Conservation (phyloP, 257 asterid genomes). For the Nicotiana knightiana region DNA sequence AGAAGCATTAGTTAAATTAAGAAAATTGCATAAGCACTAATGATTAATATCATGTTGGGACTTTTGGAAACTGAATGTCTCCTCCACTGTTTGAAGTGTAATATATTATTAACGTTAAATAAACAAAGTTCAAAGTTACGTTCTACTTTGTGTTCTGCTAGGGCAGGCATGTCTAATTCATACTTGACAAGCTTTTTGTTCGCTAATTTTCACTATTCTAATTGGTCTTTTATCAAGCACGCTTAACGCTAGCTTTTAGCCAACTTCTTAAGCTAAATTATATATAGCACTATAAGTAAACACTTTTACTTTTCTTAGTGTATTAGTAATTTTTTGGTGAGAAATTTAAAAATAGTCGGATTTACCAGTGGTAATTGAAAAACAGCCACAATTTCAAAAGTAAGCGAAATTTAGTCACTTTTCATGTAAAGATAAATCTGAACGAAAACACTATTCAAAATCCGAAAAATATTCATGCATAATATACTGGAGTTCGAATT, state of each 20-base stretch:
- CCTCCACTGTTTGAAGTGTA: not conserved
- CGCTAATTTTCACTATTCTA: constrained; percentile 1
- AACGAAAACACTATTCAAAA: too few relatives aligned
- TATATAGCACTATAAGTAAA: too few relatives aligned
- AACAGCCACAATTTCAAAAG: too few relatives aligned
- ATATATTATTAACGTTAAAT: constrained; percentile 5
- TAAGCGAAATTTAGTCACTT: too few relatives aligned
- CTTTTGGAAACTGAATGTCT: constrained; percentile 31
- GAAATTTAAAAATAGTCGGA: too few relatives aligned
- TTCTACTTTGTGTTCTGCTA: constrained; percentile 1
- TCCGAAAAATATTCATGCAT: too few relatives aligned
- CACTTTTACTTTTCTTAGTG: too few relatives aligned
- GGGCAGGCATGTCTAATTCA: constrained; percentile 29
- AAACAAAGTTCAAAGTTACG: not conserved
- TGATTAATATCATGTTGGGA: constrained; percentile 15
- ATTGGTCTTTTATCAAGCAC: not conserved
- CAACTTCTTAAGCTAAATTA: not conserved
- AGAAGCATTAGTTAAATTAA: not conserved
- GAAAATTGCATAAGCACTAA: not conserved
- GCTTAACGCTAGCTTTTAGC: not conserved
- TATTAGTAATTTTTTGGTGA: too few relatives aligned
- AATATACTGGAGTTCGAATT: too few relatives aligned
- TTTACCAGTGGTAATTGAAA: too few relatives aligned
- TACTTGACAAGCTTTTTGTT: constrained; percentile 9
- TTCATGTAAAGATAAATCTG: too few relatives aligned